These are phyloP conservation scores for Akanthomyces uredinophilus DNA, from an alignment of 2,329 filamentous ascomycete species.

Conservation along the genomic window DNA sequence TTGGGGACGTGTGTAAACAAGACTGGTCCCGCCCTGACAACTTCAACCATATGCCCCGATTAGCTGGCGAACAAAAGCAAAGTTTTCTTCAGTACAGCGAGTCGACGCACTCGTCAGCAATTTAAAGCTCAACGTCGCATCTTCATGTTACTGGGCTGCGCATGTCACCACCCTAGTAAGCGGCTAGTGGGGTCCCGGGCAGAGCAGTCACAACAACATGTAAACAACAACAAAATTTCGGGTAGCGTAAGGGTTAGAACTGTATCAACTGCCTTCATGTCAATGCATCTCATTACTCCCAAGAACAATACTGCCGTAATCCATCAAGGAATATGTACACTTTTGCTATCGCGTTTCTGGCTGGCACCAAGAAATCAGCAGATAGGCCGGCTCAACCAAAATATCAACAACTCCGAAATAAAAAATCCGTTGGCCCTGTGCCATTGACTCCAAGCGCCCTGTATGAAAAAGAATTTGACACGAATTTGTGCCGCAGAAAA, in stretches of 20 bases:
- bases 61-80: background rate
- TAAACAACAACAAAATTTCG: background rate
- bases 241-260: background rate
- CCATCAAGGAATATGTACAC: slow-evolving; percentile 39
- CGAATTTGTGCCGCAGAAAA: slow-evolving; percentile 28
- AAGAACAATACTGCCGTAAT: slow-evolving; percentile 26
- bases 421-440: slow-evolving; percentile 30
- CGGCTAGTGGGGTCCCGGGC: slow-evolving; percentile 2
- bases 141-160: background rate
- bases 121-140: background rate
- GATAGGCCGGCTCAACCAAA: slow-evolving; percentile 16
- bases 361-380: background rate
- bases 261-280: slow-evolving; percentile 13
- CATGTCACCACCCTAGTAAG: background rate
- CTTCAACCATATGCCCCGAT: background rate
- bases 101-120: background rate
- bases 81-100: background rate
- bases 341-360: slow-evolving; percentile 25
- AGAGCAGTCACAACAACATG: background rate
- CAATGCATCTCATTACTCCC: slow-evolving; percentile 27
- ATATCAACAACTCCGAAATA: slow-evolving; percentile 32
- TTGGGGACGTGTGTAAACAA: background rate
- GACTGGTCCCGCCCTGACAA: background rate
- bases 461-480: slow-evolving; percentile 30
- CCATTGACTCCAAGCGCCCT: slow-evolving; percentile 39